Evolutionary conservation across 1,139 yeast species (phyloP).

Genomic region (Kodamaea sp.): DNA sequence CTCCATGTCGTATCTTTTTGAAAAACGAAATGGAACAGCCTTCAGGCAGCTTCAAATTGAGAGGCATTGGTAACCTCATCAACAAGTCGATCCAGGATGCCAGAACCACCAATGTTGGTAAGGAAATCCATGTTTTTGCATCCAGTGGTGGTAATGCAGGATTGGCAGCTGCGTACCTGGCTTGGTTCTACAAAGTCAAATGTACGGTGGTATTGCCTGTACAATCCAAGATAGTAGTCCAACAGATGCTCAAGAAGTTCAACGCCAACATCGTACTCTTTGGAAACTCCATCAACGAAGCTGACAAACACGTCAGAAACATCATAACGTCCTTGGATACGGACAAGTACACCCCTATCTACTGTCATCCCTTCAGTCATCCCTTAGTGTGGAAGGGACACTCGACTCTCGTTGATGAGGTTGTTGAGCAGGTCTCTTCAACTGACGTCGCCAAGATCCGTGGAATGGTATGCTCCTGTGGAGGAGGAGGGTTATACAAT

Average conservation of each 20-base stretch:
- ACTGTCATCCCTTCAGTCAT: constrained; percentile 72
- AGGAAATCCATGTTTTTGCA: constrained; percentile 51
- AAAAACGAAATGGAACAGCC: constrained; percentile 72
- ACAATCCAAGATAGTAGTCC: constrained; percentile 37
- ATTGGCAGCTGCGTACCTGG: constrained; percentile 68
- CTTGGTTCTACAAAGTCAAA: constrained; percentile 41
- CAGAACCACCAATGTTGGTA: constrained; percentile 12
- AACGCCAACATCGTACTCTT: constrained; percentile 57
- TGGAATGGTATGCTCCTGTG: constrained; percentile 67
- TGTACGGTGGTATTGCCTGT: constrained; percentile 71
- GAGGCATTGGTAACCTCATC: constrained; percentile 62
- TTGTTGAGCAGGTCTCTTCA: constrained; percentile 38
- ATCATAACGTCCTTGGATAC: constrained; percentile 17
- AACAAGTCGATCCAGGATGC: constrained; percentile 26
- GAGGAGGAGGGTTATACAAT: constrained; percentile 74
- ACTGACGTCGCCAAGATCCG: constrained; percentile 37
- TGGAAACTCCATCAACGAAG: constrained; percentile 68
- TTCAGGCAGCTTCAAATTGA: constrained; percentile 68
- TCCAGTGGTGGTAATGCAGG: constrained; percentile 85
- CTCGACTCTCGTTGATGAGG: constrained; percentile 58
- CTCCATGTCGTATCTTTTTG: constrained; percentile 52
- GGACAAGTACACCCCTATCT: constrained; percentile 38
- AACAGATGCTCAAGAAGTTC: constrained; percentile 34
- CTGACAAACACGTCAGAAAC: constrained; percentile 51
- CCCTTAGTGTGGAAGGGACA: constrained; percentile 72